Base-by-base conservation (phyloP, 2,329 filamentous ascomycete genomes). In the Chaetoscypha palmicola region DNA sequence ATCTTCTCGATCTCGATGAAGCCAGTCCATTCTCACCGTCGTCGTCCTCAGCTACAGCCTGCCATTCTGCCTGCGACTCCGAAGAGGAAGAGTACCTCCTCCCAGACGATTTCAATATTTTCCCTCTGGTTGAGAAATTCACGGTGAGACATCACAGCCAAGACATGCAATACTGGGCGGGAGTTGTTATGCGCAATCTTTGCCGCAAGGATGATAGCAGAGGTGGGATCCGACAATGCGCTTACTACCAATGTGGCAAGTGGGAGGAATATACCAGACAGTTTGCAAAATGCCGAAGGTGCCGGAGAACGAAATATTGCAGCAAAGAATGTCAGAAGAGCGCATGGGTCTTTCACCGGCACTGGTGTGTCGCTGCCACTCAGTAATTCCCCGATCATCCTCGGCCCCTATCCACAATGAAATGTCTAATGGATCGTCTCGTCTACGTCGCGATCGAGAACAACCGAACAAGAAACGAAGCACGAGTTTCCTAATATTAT, bases 241-340 rank as follows among this genome's bases (percentile, higher is more conserved):
- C 92, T 42, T 96, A 96, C 69, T 98, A 94, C 69, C 82, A 95
- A 66, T 98, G 92, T 64, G 91, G 91, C 48, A 96, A 94, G 63
- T 98, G 92, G 92, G 92, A 98, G 65, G 86, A 96, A 66, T 96
- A 81, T 64, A 90, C 91, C 30, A 81, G 92, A 49, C 91, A 98
- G 63, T 98, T 98, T 65, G 92, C 92, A 56, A 98, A 98, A 68
- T 98, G 92, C 68, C 83, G 92, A 54, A 83, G 92, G 53, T 98
- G 92, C 69, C 81, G 92, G 56, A 81, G 92, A 53, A 98, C 92
- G 50, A 98, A 98, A 66, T 96, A 96, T 70, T 98, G 92, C 80
- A 96, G 90, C 76, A 98, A 98, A 68, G 92, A 98, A 66, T 98
- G 92, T 67, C 92, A 98, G 68, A 97, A 97, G 73, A 94, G 87